Evolutionary conservation across 2,329 filamentous ascomycete genomes (phyloP).

Genomic region (Byssochlamys sp.): DNA sequence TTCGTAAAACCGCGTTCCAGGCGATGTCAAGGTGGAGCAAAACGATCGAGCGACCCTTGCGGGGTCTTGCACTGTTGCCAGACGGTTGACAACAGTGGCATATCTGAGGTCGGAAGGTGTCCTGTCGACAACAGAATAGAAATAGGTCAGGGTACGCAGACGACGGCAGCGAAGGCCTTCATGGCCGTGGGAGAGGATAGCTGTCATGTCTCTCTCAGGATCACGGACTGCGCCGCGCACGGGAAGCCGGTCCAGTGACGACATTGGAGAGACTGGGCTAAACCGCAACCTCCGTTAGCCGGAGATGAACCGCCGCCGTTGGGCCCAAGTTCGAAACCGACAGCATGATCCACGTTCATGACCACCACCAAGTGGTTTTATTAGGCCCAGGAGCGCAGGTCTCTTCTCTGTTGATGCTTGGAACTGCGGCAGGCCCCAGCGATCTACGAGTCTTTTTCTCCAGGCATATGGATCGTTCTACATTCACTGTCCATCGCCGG

Average conservation of each 20-base stretch:
- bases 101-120: constrained; percentile 11
- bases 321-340: neutral
- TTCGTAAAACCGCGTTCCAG: constrained; percentile 6
- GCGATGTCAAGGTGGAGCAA: constrained; percentile 11
- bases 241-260: neutral
- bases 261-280: neutral
- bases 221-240: neutral
- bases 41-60: constrained; percentile 17
- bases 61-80: constrained; percentile 16
- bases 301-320: neutral
- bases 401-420: neutral
- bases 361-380: neutral
- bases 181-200: neutral
- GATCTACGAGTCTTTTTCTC: neutral
- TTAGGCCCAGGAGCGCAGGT: neutral
- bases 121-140: neutral
- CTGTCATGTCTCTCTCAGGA: neutral
- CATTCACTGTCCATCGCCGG: constrained; percentile 10
- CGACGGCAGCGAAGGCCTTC: neutral
- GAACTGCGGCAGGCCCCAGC: neutral
- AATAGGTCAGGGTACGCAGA: neutral
- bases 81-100: constrained; percentile 16
- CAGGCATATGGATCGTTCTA: constrained; percentile 6
- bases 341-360: neutral
- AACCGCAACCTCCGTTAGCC: neutral